Percentiles rank a stretch among this genome's conserved stretches.
These are phyloP conservation scores for Helenozyma baotianmanensis DNA, from an alignment of 805 yeast genomes.

Conservation along the genomic window DNA sequence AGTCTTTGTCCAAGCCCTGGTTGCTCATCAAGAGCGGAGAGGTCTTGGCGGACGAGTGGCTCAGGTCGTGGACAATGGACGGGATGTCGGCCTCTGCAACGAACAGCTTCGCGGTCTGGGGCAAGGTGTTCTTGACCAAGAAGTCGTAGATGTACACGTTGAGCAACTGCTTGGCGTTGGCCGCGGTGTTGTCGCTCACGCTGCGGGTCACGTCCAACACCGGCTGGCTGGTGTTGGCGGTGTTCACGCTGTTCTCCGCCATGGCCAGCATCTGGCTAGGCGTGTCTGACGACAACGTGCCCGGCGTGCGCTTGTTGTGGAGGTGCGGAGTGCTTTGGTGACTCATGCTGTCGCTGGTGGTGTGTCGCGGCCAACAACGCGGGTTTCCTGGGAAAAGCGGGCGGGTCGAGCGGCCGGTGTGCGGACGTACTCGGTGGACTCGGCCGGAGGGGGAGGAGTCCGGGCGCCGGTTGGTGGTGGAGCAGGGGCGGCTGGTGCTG, in stretches of 20 bases:
- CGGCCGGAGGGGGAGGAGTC: too few species aligned
- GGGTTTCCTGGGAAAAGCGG: too few species aligned
- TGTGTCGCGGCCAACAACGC: too few species aligned
- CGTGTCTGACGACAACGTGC: conserved; percentile 11
- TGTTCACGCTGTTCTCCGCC: conserved; percentile 3
- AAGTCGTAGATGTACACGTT: conserved; percentile 88
- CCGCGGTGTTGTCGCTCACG: conserved; percentile 42
- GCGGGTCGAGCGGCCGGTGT: too few species aligned
- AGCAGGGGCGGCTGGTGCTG: too few species aligned
- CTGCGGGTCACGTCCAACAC: conserved; percentile 22
- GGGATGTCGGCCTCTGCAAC: conserved; percentile 73
- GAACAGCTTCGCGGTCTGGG: conserved; percentile 69
- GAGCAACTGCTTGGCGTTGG: conserved; percentile 53
- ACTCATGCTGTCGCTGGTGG: conserved; percentile 27
- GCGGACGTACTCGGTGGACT: too few species aligned
- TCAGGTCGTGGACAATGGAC: conserved; percentile 10
- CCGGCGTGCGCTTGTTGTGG: conserved; percentile 29
- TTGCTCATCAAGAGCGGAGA: conserved; percentile 16
- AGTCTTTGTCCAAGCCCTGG: conserved; percentile 2
- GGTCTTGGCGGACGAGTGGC: conserved; percentile 13
- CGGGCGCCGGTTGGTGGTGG: too few species aligned
- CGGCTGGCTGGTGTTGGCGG: conserved; percentile 15
- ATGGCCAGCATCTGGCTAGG: conserved; percentile 5
- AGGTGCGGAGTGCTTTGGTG: conserved; percentile 35
- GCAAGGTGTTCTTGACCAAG: conserved; percentile 65